Evolutionary conservation across 2,329 filamentous ascomycete species (phyloP).

Genomic region (Taxawa tesnikishii): DNA sequence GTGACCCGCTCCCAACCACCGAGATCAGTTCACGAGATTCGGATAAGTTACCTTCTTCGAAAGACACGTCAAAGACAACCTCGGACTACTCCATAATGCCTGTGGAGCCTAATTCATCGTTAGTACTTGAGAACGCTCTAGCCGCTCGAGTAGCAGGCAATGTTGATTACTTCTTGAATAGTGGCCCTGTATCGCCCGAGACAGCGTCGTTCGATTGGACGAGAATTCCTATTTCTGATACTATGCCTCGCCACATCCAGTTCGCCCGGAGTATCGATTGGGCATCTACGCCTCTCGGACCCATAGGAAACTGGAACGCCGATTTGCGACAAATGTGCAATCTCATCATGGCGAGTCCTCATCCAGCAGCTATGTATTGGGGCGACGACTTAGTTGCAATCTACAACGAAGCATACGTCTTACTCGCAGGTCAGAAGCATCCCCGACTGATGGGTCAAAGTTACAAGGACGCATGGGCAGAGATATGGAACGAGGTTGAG

Average conservation of each 20-base stretch:
- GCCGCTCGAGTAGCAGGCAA: conserved; percentile 24
- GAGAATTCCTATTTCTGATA: conserved; percentile 49
- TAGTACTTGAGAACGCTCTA: conserved; percentile 28
- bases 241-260: conserved; percentile 57
- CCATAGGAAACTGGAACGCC: conserved; percentile 60
- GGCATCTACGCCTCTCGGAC: conserved; percentile 59
- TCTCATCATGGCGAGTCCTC: conserved; percentile 66
- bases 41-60: background rate
- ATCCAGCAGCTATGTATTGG: conserved; percentile 62
- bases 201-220: conserved; percentile 69
- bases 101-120: background rate
- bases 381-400: conserved; percentile 56
- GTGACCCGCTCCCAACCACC: conserved; percentile 5
- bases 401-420: conserved; percentile 61
- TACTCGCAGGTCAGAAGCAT: conserved; percentile 65
- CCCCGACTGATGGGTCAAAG: conserved; percentile 61
- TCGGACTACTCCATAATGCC: conserved; percentile 3
- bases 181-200: conserved; percentile 14
- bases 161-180: conserved; percentile 17
- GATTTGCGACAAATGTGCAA: conserved; percentile 71
- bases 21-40: conserved; percentile 3
- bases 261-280: conserved; percentile 64
- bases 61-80: background rate
- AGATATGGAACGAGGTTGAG: conserved; percentile 62
- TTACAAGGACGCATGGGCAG: conserved; percentile 57